phyloP scores from a whole-genome alignment of 1,284 basidiomycete species.

The Afroboletus lepidellus region DNA sequence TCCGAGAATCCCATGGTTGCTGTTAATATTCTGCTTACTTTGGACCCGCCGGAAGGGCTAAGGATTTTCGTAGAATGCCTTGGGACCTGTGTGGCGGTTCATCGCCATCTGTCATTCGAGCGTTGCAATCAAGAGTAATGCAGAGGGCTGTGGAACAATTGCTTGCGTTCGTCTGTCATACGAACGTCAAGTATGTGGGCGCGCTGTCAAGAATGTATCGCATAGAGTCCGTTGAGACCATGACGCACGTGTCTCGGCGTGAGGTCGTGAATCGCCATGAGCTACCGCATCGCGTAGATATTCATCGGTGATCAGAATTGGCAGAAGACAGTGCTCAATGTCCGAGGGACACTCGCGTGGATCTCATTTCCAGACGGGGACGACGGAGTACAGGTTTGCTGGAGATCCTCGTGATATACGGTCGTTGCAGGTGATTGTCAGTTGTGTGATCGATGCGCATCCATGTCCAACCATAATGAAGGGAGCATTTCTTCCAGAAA shows the following conservation, averaged over 20 bases:
- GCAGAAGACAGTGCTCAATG: conserved; percentile 42
- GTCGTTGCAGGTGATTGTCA: conserved; percentile 37
- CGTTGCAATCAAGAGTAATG: conserved; percentile 22
- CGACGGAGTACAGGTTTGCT: conserved; percentile 41
- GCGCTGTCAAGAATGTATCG: conserved; percentile 8
- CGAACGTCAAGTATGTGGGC: conserved; percentile 31
- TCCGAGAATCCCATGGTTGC: conserved; percentile 36
- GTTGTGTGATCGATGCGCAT: conserved; percentile 6
- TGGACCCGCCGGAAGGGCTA: conserved; percentile 29
- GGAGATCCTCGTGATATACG: conserved; percentile 48
- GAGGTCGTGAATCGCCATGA: too few relatives aligned
- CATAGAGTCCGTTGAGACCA: conserved; percentile 9
- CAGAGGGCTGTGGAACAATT: conserved; percentile 28
- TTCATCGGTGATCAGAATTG: conserved; percentile 45
- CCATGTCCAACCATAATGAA: conserved; percentile 14
- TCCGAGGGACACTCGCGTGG: conserved; percentile 42
- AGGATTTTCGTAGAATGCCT: not conserved
- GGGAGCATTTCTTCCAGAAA: conserved; percentile 42
- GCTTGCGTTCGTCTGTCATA: conserved; percentile 26
- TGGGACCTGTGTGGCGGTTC: conserved; percentile 30
- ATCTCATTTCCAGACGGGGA: conserved; percentile 29
- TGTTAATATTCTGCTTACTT: conserved; percentile 32
- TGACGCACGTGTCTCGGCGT: too few relatives aligned
- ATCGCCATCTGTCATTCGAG: conserved; percentile 20
- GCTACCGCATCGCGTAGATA: conserved; percentile 38